Evolutionary conservation across 441 rosid species (phyloP).

Genomic region (Erysimum cheiri): DNA sequence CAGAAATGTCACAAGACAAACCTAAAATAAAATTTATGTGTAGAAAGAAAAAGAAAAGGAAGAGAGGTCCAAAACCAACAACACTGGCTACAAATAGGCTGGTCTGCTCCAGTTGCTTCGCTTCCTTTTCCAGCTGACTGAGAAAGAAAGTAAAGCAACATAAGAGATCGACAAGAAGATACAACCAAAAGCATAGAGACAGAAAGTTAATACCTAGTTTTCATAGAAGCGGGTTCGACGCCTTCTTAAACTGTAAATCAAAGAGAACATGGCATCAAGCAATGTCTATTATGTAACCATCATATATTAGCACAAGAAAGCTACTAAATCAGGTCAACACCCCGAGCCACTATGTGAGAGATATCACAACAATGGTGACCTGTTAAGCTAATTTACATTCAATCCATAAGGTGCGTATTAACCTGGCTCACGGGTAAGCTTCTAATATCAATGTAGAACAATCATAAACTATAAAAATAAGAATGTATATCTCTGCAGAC

Average conservation of each 20-base stretch:
- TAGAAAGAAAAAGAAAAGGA: neutral
- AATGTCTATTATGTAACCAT: slow-evolving; percentile 16
- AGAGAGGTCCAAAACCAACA: slow-evolving; percentile 38
- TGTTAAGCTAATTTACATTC: slow-evolving; percentile 2
- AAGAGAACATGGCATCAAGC: slow-evolving; percentile 39
- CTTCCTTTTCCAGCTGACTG: slow-evolving; percentile 19
- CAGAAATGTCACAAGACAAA: slow-evolving; percentile 40
- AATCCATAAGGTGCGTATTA: neutral
- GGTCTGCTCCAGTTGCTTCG: slow-evolving; percentile 21
- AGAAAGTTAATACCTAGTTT: slow-evolving; percentile 57
- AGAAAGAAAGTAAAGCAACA: neutral
- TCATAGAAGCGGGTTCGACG: slow-evolving; percentile 81
- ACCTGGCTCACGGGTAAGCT: neutral
- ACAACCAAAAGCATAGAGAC: neutral
- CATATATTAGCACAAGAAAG: slow-evolving; percentile 24
- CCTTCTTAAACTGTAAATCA: slow-evolving; percentile 68
- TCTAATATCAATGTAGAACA: slow-evolving; percentile 16
- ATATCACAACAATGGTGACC: neutral
- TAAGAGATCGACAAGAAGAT: neutral
- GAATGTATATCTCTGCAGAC: slow-evolving; percentile 11
- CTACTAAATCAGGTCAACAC: slow-evolving; percentile 17
- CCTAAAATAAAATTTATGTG: slow-evolving; percentile 36
- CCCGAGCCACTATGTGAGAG: neutral
- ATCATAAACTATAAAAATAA: neutral
- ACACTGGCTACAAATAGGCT: slow-evolving; percentile 33